A percentile compares a stretch with the other conserved stretches of the same genome.
Conservation (phyloP, 352 stramenopile species). For the Globisporangium lucens region DNA sequence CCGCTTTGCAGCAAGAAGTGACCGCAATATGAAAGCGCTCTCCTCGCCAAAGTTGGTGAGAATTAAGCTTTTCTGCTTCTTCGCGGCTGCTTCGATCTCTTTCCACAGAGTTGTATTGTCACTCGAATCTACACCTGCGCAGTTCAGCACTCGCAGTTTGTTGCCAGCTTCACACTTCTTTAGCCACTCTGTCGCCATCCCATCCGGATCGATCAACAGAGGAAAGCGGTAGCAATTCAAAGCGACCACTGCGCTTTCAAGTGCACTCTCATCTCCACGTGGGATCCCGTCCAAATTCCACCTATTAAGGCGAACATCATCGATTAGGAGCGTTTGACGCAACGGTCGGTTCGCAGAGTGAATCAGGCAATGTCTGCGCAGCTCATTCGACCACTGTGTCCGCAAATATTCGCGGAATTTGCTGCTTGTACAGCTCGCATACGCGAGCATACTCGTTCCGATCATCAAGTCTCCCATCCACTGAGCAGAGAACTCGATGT, state of each 20-base stretch:
- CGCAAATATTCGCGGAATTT: conserved; percentile 24
- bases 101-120: conserved; percentile 33
- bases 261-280: conserved; percentile 25
- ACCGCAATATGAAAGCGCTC: conserved; percentile 24
- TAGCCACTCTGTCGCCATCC: conserved; percentile 52
- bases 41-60: conserved; percentile 37
- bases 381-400: conserved; percentile 31
- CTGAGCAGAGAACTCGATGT: conserved; percentile 34
- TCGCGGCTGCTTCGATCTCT: conserved; percentile 32
- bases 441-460: conserved; percentile 45
- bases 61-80: conserved; percentile 39
- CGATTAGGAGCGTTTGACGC: conserved; percentile 34
- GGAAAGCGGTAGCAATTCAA: conserved; percentile 43
- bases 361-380: conserved; percentile 29
- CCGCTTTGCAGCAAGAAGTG: conserved; percentile 45
- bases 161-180: conserved; percentile 26
- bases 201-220: conserved; percentile 59
- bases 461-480: conserved; percentile 66
- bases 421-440: conserved; percentile 31
- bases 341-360: conserved; percentile 26
- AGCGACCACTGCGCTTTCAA: conserved; percentile 46
- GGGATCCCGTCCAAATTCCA: conserved; percentile 48
- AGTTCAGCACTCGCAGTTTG: conserved; percentile 6
- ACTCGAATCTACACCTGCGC: conserved; percentile 15
- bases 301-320: conserved; percentile 27